A percentile compares a stretch with the other conserved stretches of the same genome.
Evolutionary conservation across 352 stramenopile genomes (phyloP).

Genomic region (Globisporangium apiculatum): DNA sequence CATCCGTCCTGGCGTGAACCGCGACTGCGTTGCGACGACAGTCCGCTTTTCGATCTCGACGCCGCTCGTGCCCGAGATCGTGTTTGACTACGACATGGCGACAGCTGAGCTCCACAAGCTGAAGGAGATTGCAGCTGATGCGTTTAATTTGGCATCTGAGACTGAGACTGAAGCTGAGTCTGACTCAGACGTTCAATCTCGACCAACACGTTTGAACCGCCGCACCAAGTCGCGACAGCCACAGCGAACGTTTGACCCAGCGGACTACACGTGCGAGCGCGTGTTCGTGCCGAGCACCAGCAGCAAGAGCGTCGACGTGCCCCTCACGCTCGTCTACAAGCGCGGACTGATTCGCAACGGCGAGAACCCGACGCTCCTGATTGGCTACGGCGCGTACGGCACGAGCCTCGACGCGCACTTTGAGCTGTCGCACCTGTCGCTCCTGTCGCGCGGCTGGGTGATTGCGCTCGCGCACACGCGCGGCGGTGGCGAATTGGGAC

Average conservation of each 20-base stretch:
- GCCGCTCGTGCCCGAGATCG: conserved; percentile 62
- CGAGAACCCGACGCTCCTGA: conserved; percentile 73
- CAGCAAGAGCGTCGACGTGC: conserved; percentile 37
- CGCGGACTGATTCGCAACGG: conserved; percentile 41
- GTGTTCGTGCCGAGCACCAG: conserved; percentile 34
- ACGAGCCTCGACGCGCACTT: conserved; percentile 85
- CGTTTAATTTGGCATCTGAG: background rate
- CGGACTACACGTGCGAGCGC: conserved; percentile 33
- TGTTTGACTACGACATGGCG: conserved; percentile 76
- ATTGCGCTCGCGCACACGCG: conserved; percentile 87
- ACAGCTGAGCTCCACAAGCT: conserved; percentile 32
- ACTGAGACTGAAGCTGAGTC: background rate
- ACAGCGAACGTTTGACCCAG: conserved; percentile 13
- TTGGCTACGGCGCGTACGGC: conserved; percentile 89
- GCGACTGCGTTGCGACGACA: conserved; percentile 46
- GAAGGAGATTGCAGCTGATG: conserved; percentile 41
- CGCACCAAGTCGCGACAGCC: background rate
- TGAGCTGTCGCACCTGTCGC: conserved; percentile 72
- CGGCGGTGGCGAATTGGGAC: conserved; percentile 83
- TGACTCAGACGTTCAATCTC: too few relatives aligned
- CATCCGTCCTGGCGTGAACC: conserved; percentile 75
- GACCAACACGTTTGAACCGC: conserved; percentile 1
- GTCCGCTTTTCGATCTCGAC: conserved; percentile 74
- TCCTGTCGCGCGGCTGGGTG: conserved; percentile 85
- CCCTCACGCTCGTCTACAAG: conserved; percentile 74